These are phyloP conservation scores for Peronospora farinosa DNA, from an alignment of 352 stramenopile genomes.

Conservation along the genomic window DNA sequence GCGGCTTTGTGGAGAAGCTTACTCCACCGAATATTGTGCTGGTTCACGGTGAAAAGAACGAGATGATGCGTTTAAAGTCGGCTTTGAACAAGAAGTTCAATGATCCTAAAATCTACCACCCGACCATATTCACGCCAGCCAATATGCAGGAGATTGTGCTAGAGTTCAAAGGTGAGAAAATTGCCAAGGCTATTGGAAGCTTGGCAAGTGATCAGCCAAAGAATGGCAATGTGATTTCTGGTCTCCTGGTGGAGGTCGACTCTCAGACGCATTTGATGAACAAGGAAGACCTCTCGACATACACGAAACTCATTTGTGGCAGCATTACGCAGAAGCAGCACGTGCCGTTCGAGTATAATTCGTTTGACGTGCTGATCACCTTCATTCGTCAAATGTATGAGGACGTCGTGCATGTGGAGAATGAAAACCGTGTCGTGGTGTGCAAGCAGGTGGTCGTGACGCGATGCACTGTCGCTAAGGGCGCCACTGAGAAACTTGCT, in stretches of 20 bases:
- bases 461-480: conserved; percentile 27
- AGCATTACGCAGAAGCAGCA: conserved; percentile 83
- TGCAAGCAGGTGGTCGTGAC: conserved; percentile 71
- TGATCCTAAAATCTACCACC: conserved; percentile 79
- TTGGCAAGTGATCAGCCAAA: conserved; percentile 68
- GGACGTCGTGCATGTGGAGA: conserved; percentile 49
- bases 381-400: conserved; percentile 86
- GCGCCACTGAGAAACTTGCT: conserved; percentile 40
- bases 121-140: conserved; percentile 73
- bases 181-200: conserved; percentile 78
- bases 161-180: conserved; percentile 86
- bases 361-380: conserved; percentile 69
- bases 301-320: conserved; percentile 78
- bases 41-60: conserved; percentile 96
- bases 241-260: conserved; percentile 81
- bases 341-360: conserved; percentile 72
- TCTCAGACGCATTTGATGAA: conserved; percentile 82
- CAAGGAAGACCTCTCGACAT: conserved; percentile 79
- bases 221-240: conserved; percentile 71
- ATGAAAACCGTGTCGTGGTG: conserved; percentile 58
- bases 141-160: conserved; percentile 87
- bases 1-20: conserved; percentile 92
- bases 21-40: conserved; percentile 92
- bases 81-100: conserved; percentile 88
- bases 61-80: conserved; percentile 95